phyloP scores from a whole-genome alignment of 1,139 yeast species.

The Debaryomyces sp. region DNA sequence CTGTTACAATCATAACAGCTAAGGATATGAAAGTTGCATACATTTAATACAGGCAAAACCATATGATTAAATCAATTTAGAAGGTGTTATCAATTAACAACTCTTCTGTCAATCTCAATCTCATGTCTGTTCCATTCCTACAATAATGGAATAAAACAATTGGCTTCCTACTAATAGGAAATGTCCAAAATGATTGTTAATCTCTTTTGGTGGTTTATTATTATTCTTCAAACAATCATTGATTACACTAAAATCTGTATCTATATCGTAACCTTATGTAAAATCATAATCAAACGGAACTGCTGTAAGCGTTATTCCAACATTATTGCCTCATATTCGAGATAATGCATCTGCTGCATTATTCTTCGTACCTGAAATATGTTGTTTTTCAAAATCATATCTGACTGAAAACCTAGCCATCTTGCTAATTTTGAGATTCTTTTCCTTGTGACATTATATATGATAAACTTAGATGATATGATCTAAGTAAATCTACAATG shows the following conservation, averaged over 20 bases:
- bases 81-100: too few species aligned
- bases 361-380: background rate
- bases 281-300: background rate
- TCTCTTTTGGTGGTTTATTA: background rate
- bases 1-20: too few species aligned
- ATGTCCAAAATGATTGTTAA: background rate
- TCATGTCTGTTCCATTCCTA: too few species aligned
- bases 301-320: background rate
- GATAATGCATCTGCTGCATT: conserved; percentile 2
- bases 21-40: too few species aligned
- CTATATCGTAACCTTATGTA: background rate
- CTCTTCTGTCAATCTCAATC: too few species aligned
- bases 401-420: background rate
- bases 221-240: background rate
- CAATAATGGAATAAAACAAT: too few species aligned
- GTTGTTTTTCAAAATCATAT: background rate
- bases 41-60: too few species aligned
- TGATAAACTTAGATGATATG: background rate
- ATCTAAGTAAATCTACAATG: background rate
- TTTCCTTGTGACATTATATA: background rate
- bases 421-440: background rate
- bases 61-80: too few species aligned
- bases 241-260: background rate
- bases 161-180: background rate
- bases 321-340: background rate